These are phyloP conservation scores for Nematodospora valgi DNA, from an alignment of 805 yeast species.

Conservation along the genomic window DNA sequence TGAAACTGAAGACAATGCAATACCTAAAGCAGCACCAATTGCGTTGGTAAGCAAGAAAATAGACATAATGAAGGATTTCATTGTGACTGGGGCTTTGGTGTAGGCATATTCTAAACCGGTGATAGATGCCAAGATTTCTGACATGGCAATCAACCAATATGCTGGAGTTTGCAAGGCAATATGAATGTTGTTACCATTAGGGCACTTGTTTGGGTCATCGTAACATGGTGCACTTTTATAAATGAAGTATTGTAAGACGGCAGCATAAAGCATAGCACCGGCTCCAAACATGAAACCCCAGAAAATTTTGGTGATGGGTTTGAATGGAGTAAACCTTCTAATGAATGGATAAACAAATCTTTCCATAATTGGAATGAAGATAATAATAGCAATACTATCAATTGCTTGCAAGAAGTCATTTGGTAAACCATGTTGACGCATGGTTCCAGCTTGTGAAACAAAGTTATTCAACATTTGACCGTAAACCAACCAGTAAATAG, in stretches of 20 bases:
- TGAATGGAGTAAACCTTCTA: slow-evolving; percentile 49
- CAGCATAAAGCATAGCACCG: slow-evolving; percentile 69
- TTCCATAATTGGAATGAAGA: slow-evolving; percentile 75
- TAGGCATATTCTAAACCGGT: slow-evolving; percentile 85
- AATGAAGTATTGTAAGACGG: slow-evolving; percentile 67
- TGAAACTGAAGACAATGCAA: slow-evolving; percentile 65
- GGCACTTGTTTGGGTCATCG: slow-evolving; percentile 57
- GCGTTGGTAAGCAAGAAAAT: slow-evolving; percentile 69
- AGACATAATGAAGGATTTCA: slow-evolving; percentile 65
- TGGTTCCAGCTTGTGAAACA: slow-evolving; percentile 68
- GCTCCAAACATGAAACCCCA: slow-evolving; percentile 67
- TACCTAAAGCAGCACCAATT: slow-evolving; percentile 73
- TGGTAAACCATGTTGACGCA: slow-evolving; percentile 75
- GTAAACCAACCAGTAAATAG: slow-evolving; percentile 72
- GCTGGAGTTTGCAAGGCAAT: slow-evolving; percentile 73
- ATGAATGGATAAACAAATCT: slow-evolving; percentile 47
- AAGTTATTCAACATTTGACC: slow-evolving; percentile 71
- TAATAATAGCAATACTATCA: slow-evolving; percentile 70
- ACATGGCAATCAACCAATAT: slow-evolving; percentile 66
- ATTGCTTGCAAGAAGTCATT: slow-evolving; percentile 76
- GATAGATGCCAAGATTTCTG: slow-evolving; percentile 76
- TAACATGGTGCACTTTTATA: slow-evolving; percentile 75
- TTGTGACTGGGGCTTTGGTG: slow-evolving; percentile 71
- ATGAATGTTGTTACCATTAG: slow-evolving; percentile 52
- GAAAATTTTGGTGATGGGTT: slow-evolving; percentile 69